Base-by-base conservation (phyloP, 2,329 filamentous ascomycete genomes). In the Colletotrichum incanum region DNA sequence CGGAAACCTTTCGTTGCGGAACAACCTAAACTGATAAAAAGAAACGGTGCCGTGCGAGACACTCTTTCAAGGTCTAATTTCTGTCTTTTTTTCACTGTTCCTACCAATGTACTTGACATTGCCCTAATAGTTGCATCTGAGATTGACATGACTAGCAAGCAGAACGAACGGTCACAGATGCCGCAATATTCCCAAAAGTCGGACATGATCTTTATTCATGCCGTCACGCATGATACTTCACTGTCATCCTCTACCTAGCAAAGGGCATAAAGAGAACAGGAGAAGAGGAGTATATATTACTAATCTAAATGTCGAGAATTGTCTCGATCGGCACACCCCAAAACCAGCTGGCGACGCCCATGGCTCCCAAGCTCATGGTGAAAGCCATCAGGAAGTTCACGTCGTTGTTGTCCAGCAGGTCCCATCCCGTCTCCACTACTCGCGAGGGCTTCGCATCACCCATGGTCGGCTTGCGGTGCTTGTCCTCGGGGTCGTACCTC, bases 371-470 rank as follows among this genome's bases (percentile, higher is more conserved):
- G 79, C 94, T 98, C 89, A 97, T 95, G 5, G 87, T 86, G 18
- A 90, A 87, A 0, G 96, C 95, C 96, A 98, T 98, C 68, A 96
- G 81, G 70, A 98, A 90, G 81, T 99, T 99, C 77, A 99, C 95
- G 66, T 94, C 93, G 81, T 99, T 99, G 82, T 99, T 99, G 82
- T 97, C 95, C 69, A 99, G 85, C 73, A 97, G 80, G 79, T 98
- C 89, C 89, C 84, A 86, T 62, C 79, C 94, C 76, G 86, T 93
- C 82, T 93, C 90, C 8, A 92, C 82, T 6, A 91, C 84, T 23
- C 93, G 85, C 63, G 91, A 92, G 72, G 92, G 89, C 76, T 86
- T 86, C 67, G 86, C 83, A 69, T 87, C 84, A 2, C 89, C 83
- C 84, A 89, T 88, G 77, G 85, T 90, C 8, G 86, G 76, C 77